These are phyloP conservation scores for Knoxdaviesia proteae DNA, from an alignment of 2,329 filamentous ascomycete genomes.

Conservation along the genomic window DNA sequence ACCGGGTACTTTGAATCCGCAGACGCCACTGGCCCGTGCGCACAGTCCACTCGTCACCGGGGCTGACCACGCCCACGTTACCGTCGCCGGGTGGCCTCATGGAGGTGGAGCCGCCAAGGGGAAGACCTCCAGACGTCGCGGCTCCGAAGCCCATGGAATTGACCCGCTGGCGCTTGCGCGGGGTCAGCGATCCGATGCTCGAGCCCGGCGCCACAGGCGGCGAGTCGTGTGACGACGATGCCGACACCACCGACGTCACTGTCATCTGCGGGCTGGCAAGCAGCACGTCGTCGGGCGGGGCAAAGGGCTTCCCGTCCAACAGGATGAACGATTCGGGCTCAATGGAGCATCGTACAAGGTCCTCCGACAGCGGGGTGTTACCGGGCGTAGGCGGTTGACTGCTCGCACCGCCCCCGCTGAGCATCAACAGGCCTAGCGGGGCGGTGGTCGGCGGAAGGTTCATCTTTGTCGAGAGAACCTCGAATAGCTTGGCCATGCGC, in stretches of 20 bases:
- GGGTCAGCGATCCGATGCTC: slow-evolving; percentile 10
- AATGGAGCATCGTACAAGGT: slow-evolving; percentile 44
- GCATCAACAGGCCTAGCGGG: slow-evolving; percentile 46
- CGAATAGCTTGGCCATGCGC: slow-evolving; percentile 52
- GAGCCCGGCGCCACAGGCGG: too few species aligned
- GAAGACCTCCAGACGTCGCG: too few species aligned
- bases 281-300: slow-evolving; percentile 8
- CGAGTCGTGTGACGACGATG: slow-evolving; percentile 2
- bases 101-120: too few species aligned
- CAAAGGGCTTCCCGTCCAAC: slow-evolving; percentile 33
- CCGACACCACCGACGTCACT: slow-evolving; percentile 10
- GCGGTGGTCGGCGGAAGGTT: slow-evolving; percentile 39
- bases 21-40: slow-evolving; percentile 52
- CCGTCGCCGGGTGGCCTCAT: slow-evolving; percentile 1
- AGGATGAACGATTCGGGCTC: slow-evolving; percentile 36
- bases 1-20: slow-evolving; percentile 32
- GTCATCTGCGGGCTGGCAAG: slow-evolving; percentile 8
- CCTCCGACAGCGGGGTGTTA: slow-evolving; percentile 48
- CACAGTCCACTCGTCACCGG: slow-evolving; percentile 36
- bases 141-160: slow-evolving; percentile 10
- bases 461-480: slow-evolving; percentile 65
- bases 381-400: slow-evolving; percentile 45
- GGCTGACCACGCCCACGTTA: slow-evolving; percentile 5
- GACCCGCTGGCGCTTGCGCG: slow-evolving; percentile 23
- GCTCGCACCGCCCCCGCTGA: slow-evolving; percentile 32